Conservation (phyloP, 2,329 filamentous ascomycete genomes). For the Arthrobotrys pseudoclavata region DNA sequence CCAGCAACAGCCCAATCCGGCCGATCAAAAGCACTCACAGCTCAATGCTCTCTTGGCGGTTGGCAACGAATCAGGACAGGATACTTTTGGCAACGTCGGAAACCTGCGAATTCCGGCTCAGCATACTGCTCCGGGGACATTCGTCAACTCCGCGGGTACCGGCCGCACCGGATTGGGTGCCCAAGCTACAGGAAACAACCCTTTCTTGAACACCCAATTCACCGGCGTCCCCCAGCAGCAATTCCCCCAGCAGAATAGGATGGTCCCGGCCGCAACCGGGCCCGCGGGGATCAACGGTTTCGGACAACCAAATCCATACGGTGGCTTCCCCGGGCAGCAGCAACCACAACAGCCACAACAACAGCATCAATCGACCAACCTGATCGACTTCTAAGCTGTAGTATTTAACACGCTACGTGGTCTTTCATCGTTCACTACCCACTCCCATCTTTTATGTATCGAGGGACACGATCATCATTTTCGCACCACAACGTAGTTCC, state of each 20-base stretch:
- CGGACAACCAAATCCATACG: slow-evolving; percentile 62
- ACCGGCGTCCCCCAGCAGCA: slow-evolving; percentile 77
- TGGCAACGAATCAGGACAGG: slow-evolving; percentile 82
- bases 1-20: slow-evolving; percentile 52
- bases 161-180: slow-evolving; percentile 65
- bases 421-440: not conserved
- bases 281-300: slow-evolving; percentile 72
- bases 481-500: slow-evolving; percentile 68
- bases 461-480: slow-evolving; percentile 51
- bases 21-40: slow-evolving; percentile 72
- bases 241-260: slow-evolving; percentile 55
- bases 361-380: slow-evolving; percentile 72
- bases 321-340: slow-evolving; percentile 66
- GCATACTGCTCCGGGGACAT: slow-evolving; percentile 94
- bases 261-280: slow-evolving; percentile 72
- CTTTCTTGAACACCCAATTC: slow-evolving; percentile 81
- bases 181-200: slow-evolving; percentile 84
- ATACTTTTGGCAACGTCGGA: slow-evolving; percentile 98
- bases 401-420: not conserved
- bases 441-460: slow-evolving; percentile 21
- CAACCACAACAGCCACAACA: slow-evolving; percentile 67
- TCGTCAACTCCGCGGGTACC: slow-evolving; percentile 92
- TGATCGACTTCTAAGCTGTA: slow-evolving; percentile 73
- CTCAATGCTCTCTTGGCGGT: slow-evolving; percentile 88
- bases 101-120: slow-evolving; percentile 95